These are phyloP conservation scores for Sequoia sempervirens DNA, from an alignment of 75 land plant species.

Conservation along the genomic window DNA sequence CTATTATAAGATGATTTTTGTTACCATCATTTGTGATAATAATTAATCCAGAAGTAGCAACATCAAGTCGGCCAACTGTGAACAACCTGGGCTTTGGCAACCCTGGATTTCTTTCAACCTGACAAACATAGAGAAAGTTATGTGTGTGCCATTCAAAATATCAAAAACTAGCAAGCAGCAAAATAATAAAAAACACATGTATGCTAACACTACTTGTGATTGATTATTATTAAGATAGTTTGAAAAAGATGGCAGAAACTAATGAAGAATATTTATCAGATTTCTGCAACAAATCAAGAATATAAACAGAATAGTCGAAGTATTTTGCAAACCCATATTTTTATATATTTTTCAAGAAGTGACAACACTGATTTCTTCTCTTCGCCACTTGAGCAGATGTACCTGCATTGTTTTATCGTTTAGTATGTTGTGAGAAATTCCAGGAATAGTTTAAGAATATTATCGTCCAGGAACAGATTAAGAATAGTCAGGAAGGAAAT, in stretches of 20 bases:
- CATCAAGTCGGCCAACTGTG: conserved; percentile 98
- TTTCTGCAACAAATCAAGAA: conserved; percentile 7
- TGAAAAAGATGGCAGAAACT: neutral
- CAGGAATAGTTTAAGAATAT: neutral
- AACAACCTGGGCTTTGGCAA: conserved; percentile 79
- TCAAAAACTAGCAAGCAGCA: neutral
- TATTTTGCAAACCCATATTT: conserved; percentile 67
- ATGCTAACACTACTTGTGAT: neutral
- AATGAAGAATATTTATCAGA: neutral
- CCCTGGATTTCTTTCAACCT: conserved; percentile 76
- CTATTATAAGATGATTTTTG: neutral
- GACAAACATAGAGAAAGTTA: conserved; percentile 10
- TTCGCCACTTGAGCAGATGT: conserved; percentile 86
- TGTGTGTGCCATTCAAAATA: neutral
- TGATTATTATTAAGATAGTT: neutral
- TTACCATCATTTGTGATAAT: conserved; percentile 97
- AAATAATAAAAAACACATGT: neutral
- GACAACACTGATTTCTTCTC: conserved; percentile 74
- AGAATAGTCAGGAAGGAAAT: neutral
- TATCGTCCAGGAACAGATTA: neutral
- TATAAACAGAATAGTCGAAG: neutral
- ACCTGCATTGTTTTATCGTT: conserved; percentile 36
- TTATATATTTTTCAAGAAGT: conserved; percentile 71
- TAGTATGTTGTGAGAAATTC: neutral
- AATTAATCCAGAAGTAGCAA: conserved; percentile 95